Evolutionary conservation across 2,329 filamentous ascomycete genomes (phyloP).

Genomic region (Beauveria caledonica): DNA sequence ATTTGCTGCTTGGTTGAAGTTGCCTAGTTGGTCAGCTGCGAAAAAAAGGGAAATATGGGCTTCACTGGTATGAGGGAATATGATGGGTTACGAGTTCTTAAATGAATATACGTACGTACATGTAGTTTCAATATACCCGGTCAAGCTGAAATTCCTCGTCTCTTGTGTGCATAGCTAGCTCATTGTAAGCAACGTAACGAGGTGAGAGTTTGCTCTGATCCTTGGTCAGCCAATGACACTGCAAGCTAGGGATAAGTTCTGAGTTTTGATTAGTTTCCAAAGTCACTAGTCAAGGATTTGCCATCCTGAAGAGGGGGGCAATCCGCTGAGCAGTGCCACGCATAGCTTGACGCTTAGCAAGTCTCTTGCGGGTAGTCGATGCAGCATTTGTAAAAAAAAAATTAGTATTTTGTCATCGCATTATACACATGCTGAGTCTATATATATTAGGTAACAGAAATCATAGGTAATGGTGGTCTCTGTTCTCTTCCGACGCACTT

Average conservation of each 20-base stretch:
- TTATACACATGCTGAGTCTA: slow-evolving; percentile 8
- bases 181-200: too few species aligned
- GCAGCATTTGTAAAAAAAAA: not conserved
- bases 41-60: slow-evolving; percentile 1
- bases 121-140: slow-evolving; percentile 10
- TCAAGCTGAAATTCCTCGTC: not conserved
- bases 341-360: not conserved
- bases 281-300: not conserved
- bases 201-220: slow-evolving; percentile 7
- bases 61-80: not conserved
- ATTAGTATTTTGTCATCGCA: not conserved
- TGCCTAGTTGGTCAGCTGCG: not conserved
- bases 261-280: too few species aligned
- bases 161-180: not conserved
- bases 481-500: not conserved
- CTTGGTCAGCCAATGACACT: too few species aligned
- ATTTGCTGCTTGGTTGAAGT: slow-evolving; percentile 3
- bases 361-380: not conserved
- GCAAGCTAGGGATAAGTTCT: too few species aligned
- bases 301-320: not conserved
- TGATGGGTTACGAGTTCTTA: slow-evolving; percentile 7
- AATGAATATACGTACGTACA: slow-evolving; percentile 8
- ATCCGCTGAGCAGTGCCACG: not conserved
- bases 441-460: not conserved
- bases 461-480: not conserved